These are phyloP conservation scores for Tuber melanosporum DNA, from an alignment of 495 filamentous ascomycete genomes.

Conservation along the genomic window DNA sequence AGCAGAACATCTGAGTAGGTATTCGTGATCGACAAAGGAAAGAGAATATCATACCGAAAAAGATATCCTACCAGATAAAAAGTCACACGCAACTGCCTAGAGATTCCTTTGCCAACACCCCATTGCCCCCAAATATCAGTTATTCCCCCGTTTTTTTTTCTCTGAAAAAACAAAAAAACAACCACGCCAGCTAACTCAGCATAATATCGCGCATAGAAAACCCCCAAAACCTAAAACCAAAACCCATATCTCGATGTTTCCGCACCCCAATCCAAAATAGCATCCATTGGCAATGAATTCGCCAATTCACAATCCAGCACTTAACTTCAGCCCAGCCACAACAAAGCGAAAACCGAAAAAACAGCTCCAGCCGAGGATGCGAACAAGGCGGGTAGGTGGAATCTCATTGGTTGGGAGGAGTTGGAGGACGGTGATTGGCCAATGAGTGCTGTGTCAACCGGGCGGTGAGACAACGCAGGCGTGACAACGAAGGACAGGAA, in stretches of 20 bases:
- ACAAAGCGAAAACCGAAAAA: background rate
- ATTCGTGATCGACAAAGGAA: background rate
- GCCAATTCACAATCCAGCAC: background rate
- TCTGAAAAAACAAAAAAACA: background rate
- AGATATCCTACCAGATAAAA: background rate
- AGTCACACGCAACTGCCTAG: background rate
- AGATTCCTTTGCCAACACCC: background rate
- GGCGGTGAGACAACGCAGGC: background rate
- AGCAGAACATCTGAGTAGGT: background rate
- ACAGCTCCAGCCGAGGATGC: background rate
- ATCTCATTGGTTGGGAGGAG: background rate
- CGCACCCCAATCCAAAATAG: background rate
- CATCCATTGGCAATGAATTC: background rate
- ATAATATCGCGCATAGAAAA: background rate
- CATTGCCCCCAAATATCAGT: background rate
- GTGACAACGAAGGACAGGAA: background rate
- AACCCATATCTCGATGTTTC: background rate
- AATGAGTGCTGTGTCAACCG: background rate
- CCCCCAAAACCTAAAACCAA: background rate
- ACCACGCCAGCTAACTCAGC: background rate
- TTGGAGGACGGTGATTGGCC: background rate
- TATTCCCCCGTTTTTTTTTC: background rate
- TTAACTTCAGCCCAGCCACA: background rate
- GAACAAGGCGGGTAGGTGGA: background rate
- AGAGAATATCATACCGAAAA: background rate